Percentiles rank a stretch among this genome's conserved stretches.
phyloP scores from a whole-genome alignment of 495 filamentous ascomycete species.

The Jackrogersella multiformis region DNA sequence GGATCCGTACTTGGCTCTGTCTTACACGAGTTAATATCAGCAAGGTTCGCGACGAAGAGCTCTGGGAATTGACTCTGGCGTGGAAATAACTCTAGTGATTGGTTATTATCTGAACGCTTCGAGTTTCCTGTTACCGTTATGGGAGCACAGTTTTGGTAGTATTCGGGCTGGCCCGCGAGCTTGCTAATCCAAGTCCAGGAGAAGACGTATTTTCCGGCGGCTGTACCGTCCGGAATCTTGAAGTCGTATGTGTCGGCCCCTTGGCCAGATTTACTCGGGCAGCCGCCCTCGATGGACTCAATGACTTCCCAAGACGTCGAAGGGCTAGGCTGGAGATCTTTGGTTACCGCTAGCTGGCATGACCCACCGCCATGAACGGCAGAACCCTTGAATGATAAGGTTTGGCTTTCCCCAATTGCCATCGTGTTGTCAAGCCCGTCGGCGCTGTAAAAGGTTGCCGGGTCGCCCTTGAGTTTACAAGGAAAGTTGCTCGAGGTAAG shows the following conservation, averaged over 20 bases:
- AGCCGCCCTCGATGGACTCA: conserved; percentile 83
- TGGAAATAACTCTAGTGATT: conserved; percentile 55
- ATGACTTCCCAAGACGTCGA: conserved; percentile 78
- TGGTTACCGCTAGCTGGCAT: conserved; percentile 85
- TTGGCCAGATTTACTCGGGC: conserved; percentile 63
- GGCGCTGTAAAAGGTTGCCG: conserved; percentile 51
- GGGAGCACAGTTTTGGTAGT: conserved; percentile 65
- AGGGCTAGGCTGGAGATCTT: conserved; percentile 68
- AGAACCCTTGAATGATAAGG: conserved; percentile 63
- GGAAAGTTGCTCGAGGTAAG: conserved; percentile 78
- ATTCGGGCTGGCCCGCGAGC: conserved; percentile 38
- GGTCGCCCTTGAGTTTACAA: conserved; percentile 67
- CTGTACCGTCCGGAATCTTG: conserved; percentile 65
- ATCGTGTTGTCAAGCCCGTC: conserved; percentile 59
- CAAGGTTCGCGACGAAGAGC: conserved; percentile 84
- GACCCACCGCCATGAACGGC: conserved; percentile 88
- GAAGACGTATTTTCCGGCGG: conserved; percentile 68
- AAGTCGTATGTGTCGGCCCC: conserved; percentile 62
- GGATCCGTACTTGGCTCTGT: conserved; percentile 57
- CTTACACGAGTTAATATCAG: conserved; percentile 60
- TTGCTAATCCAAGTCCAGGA: conserved; percentile 67
- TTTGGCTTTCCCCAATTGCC: conserved; percentile 62
- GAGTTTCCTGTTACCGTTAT: conserved; percentile 32
- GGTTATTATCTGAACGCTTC: conserved; percentile 32
- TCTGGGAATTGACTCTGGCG: conserved; percentile 70